Evolutionary conservation across 768 basidiomycete species (phyloP).

Genomic region (Rhizopogon vesiculosus): DNA sequence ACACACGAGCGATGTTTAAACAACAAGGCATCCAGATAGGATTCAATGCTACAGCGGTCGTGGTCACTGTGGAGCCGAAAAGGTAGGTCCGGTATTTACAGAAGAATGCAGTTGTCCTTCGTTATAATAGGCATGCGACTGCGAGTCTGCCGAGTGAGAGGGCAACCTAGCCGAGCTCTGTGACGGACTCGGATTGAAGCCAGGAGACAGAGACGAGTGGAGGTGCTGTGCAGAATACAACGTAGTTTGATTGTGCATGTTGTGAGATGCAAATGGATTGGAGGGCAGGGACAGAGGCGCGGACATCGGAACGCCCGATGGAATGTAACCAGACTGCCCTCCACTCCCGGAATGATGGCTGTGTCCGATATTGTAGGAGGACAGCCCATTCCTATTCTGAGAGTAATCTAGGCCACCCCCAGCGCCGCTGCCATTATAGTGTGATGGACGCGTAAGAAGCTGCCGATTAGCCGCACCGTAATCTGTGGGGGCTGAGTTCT

Average conservation of each 20-base stretch:
- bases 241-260: conserved; percentile 18
- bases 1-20: conserved; percentile 22
- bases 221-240: conserved; percentile 27
- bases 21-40: conserved; percentile 4
- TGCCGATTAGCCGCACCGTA: conserved; percentile 40
- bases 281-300: conserved; percentile 46
- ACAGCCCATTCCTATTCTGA: conserved; percentile 35
- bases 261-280: conserved; percentile 28
- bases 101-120: conserved; percentile 23
- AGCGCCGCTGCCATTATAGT: conserved; percentile 19
- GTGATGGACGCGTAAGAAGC: conserved; percentile 36
- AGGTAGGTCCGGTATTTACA: conserved; percentile 22
- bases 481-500: conserved; percentile 29
- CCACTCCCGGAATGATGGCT: conserved; percentile 38
- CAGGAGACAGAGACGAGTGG: conserved; percentile 23
- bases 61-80: conserved; percentile 23
- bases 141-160: conserved; percentile 18
- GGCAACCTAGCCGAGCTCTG: conserved; percentile 26
- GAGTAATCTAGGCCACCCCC: conserved; percentile 17
- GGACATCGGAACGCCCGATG: conserved; percentile 43
- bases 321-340: conserved; percentile 22
- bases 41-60: conserved; percentile 1
- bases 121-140: conserved; percentile 25
- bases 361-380: conserved; percentile 30
- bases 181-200: conserved; percentile 25